Conservation (phyloP, 495 filamentous ascomycete species). For the Hyphodiscus hymeniophilus region DNA sequence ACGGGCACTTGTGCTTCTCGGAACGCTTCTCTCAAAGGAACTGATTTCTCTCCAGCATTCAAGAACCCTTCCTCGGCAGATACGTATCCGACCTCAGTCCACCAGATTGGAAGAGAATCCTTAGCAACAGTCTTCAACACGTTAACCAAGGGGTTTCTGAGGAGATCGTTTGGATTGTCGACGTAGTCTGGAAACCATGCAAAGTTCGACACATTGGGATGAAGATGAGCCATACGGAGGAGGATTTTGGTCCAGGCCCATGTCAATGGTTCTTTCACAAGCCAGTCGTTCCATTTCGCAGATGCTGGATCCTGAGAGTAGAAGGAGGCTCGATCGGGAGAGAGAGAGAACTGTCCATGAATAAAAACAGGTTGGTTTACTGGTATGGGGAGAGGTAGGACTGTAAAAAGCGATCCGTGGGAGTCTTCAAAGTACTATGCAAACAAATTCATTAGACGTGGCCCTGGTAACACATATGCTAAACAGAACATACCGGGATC, state of each 20-base stretch:
- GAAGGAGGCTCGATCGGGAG: conserved; percentile 31
- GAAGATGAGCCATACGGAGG: conserved; percentile 2
- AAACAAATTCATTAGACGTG: background rate
- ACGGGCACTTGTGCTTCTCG: conserved; percentile 12
- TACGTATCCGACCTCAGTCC: conserved; percentile 9
- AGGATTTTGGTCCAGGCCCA: conserved; percentile 25
- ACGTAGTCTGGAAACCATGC: conserved; percentile 7
- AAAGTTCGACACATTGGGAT: conserved; percentile 4
- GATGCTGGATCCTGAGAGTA: conserved; percentile 21
- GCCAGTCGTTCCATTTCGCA: conserved; percentile 29
- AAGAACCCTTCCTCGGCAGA: conserved; percentile 6
- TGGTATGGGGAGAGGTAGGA: conserved; percentile 30
- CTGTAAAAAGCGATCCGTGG: conserved; percentile 29
- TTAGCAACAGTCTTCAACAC: conserved; percentile 10
- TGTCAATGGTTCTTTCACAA: conserved; percentile 29
- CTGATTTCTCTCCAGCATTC: conserved; percentile 1
- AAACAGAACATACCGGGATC: conserved; percentile 15
- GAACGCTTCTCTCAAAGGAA: conserved; percentile 9
- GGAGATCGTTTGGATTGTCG: background rate
- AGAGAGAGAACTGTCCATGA: conserved; percentile 33
- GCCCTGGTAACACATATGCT: background rate
- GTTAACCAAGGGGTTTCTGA: conserved; percentile 8
- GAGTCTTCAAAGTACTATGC: conserved; percentile 2
- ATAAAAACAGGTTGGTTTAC: conserved; percentile 33
- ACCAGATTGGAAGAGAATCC: conserved; percentile 13